Base-by-base conservation (phyloP, 495 filamentous ascomycete genomes). In the Monascus purpureus region DNA sequence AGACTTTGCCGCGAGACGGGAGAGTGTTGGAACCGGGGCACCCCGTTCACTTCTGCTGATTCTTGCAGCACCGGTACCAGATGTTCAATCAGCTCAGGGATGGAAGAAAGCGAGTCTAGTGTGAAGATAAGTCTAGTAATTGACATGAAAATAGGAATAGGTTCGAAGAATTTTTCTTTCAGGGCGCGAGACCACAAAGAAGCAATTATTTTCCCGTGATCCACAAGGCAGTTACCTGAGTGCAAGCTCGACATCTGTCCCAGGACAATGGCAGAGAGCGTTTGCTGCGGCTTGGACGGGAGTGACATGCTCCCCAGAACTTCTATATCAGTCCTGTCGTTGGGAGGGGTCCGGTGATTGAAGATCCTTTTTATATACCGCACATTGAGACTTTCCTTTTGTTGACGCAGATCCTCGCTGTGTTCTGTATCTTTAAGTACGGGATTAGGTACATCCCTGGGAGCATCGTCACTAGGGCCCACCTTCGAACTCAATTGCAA, bases 141-240 rank as follows among this genome's bases (percentile, higher is more conserved):
- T 28, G 70, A 61, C 31, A 77, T 41, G 17, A 82, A 59, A 23
- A 77, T 63, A 33, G 67, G 61, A 3, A 82, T 39, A 3, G 78
- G 70, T 14, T 55, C 48, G 40, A 63, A 76, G 43, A 65, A 73
- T 33, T 61, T 61, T 39, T 81, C 78, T 15, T 59, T 49, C 28
- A 82, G 47, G 37, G 73, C 75, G 17, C 60, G 68, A 9, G 63
- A 53, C 78, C 78, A 82, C n/a, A 82, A 37, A 12, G 50, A 53
- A 19, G 72, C 54, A 15, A 80, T 52, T 8, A 65, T 50, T 28
- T 53, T 47, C 29, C 64, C 68, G 33, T 82, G 59, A 25, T 66
- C 65, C 11, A 65, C 41, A 16, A 67, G 51, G 29, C 73, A 70
- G 28, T 55, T 60, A 2, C 61, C 60, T 24, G 49, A 47, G 23